These are phyloP conservation scores for Centaurea solstitialis DNA, from an alignment of 129 eudicot genomes.

Conservation along the genomic window DNA sequence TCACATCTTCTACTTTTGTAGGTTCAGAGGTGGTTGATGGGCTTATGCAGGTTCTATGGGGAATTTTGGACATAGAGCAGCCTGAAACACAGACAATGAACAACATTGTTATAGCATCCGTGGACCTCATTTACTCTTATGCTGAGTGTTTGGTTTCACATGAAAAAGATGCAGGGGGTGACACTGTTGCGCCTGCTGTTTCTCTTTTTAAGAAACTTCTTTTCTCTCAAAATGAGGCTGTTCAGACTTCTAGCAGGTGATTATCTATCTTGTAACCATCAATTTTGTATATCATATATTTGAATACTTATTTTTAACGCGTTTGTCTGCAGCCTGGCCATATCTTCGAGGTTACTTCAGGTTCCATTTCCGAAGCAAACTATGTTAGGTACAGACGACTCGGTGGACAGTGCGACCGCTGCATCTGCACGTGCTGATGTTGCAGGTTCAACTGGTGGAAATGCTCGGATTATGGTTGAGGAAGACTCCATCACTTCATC, in stretches of 20 bases:
- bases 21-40: slow-evolving; percentile 97
- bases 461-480: slow-evolving; percentile 81
- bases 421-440: slow-evolving; percentile 58
- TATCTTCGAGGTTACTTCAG: slow-evolving; percentile 96
- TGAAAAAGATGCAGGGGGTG: slow-evolving; percentile 59
- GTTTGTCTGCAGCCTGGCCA: slow-evolving; percentile 70
- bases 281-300: background rate
- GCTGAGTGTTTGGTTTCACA: slow-evolving; percentile 95
- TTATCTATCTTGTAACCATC: background rate
- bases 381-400: slow-evolving; percentile 88
- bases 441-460: slow-evolving; percentile 57
- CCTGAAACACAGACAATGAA: slow-evolving; percentile 98
- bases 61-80: slow-evolving; percentile 92
- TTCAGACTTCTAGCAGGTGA: slow-evolving; percentile 99
- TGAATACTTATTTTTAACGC: background rate
- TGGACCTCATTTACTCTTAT: slow-evolving; percentile 92
- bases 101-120: slow-evolving; percentile 85
- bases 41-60: slow-evolving; percentile 98
- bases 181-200: slow-evolving; percentile 91
- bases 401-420: slow-evolving; percentile 48
- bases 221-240: slow-evolving; percentile 90
- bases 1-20: slow-evolving; percentile 29
- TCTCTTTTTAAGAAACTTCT: slow-evolving; percentile 73
- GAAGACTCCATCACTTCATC: slow-evolving; percentile 95
- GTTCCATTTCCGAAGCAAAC: slow-evolving; percentile 99